Evolutionary conservation across 495 filamentous ascomycete genomes (phyloP), one percentile per base, ranked within the genome.

Genomic region (Aspergillus haitiensis): DNA sequence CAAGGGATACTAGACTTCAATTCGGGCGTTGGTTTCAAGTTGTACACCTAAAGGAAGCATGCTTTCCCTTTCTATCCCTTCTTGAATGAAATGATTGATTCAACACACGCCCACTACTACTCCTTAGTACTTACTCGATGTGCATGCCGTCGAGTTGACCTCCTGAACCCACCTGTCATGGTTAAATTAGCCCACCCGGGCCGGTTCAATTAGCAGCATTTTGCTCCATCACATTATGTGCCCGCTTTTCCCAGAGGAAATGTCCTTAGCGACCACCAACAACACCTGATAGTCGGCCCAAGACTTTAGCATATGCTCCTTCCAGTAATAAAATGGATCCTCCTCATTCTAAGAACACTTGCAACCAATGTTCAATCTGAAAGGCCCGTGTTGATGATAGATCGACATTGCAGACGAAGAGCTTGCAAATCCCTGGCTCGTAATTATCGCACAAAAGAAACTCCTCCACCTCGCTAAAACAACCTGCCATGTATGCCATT

Each of bases 391-490:
- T 48, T 16, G 27, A 21, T 37, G 55, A 53, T 46, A 53, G 47
- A 59, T 53, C 48, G 47, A 48, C 57, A 52, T 16, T 50, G 45
- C 42, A 57, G 57, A 53, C n/a, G 39, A 47, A 47, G 21, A 46
- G 47, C 36, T 44, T 46, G 27, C 37, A 47, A 44, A 18, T 35
- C 31, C 15, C 50, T 21, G 3, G 3, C 21, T 27, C 21, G 21
- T 1, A 27, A 27, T 27, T 3, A 27, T 27, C 21, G 21, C 21
- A 27, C 21, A 27, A 27, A 27, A 27, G 21, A 27, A 27, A 40
- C 37, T 40, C 37, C 11, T 40, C 9, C 9, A 10, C 7, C 37
- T 40, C 37, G n/a, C 37, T 10, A n/a, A 40, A 40, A 40, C n/a
- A n/a, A 11, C 4, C 21, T 27, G 21, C 21, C 21, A 27, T 27